Conservation (phyloP, 2,329 filamentous ascomycete genomes). For the Didymellaceae sp. region DNA sequence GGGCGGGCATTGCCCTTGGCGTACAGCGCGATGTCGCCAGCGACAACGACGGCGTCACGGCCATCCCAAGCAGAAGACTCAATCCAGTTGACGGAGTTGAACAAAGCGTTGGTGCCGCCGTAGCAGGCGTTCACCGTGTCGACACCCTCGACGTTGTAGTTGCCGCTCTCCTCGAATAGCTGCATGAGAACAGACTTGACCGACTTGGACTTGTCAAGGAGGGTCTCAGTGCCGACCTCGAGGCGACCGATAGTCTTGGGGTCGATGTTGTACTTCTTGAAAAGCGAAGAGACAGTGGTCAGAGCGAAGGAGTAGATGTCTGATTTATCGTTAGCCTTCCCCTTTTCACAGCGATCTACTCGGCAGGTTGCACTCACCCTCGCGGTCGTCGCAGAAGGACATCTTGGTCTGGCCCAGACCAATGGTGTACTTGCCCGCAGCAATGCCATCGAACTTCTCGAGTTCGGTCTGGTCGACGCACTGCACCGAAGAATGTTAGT, state of each 20-base stretch:
- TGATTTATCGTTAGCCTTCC: slow-evolving; percentile 34
- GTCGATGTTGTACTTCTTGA: slow-evolving; percentile 61
- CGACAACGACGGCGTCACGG: slow-evolving; percentile 59
- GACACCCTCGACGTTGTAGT: slow-evolving; percentile 61
- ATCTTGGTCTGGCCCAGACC: slow-evolving; percentile 62
- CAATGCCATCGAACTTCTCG: slow-evolving; percentile 62
- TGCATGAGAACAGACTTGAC: slow-evolving; percentile 63
- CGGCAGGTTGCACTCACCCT: slow-evolving; percentile 48
- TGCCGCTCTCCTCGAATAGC: slow-evolving; percentile 58
- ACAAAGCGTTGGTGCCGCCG: slow-evolving; percentile 61
- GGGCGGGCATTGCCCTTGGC: slow-evolving; percentile 61
- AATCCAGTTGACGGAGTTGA: slow-evolving; percentile 62
- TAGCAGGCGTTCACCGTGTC: slow-evolving; percentile 63
- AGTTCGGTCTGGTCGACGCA: slow-evolving; percentile 61
- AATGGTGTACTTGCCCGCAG: slow-evolving; percentile 61
- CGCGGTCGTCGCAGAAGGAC: slow-evolving; percentile 62
- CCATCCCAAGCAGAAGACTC: slow-evolving; percentile 62
- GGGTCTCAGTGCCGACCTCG: slow-evolving; percentile 61
- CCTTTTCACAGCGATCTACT: neutral
- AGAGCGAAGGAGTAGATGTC: slow-evolving; percentile 62
- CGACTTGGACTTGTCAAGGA: slow-evolving; percentile 63
- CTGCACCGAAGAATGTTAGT: slow-evolving; percentile 40
- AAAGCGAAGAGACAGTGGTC: slow-evolving; percentile 58
- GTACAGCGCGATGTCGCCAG: slow-evolving; percentile 62
- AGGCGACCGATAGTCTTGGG: slow-evolving; percentile 59